Evolutionary conservation across 495 filamentous ascomycete species (phyloP).

Genomic region (Aspergillus asperescens): DNA sequence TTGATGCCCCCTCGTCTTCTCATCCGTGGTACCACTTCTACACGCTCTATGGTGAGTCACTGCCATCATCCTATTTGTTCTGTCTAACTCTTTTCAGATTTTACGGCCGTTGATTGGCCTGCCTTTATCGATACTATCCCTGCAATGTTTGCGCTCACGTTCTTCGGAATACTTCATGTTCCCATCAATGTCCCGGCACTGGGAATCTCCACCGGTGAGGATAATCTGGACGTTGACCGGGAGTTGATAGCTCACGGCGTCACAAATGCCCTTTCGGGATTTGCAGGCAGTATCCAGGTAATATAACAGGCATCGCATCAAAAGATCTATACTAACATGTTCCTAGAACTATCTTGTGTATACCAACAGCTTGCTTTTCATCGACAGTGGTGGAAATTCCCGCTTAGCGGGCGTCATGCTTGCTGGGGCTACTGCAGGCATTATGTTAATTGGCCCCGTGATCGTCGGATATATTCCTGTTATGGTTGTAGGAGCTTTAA

Average conservation of each 20-base stretch:
- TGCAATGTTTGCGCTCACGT: slow-evolving; percentile 94
- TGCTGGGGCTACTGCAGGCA: slow-evolving; percentile 68
- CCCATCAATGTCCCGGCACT: slow-evolving; percentile 96
- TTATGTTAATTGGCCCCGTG: slow-evolving; percentile 77
- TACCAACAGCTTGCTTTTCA: slow-evolving; percentile 92
- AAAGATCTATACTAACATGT: neutral
- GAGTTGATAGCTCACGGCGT: slow-evolving; percentile 91
- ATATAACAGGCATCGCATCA: neutral
- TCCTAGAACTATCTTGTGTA: slow-evolving; percentile 89
- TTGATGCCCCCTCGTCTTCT: slow-evolving; percentile 72
- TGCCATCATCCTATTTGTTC: neutral
- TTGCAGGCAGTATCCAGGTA: slow-evolving; percentile 81
- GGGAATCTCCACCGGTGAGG: slow-evolving; percentile 81
- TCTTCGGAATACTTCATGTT: slow-evolving; percentile 95
- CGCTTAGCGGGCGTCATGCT: slow-evolving; percentile 83
- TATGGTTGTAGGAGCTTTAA: slow-evolving; percentile 92
- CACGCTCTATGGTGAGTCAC: slow-evolving; percentile 72
- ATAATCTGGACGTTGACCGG: slow-evolving; percentile 83
- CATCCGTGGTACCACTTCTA: slow-evolving; percentile 98
- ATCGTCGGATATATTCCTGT: slow-evolving; percentile 93
- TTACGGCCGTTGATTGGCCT: slow-evolving; percentile 67
- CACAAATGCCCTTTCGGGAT: slow-evolving; percentile 85
- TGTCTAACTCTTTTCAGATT: slow-evolving; percentile 47
- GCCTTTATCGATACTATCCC: slow-evolving; percentile 78
- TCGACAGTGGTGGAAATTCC: slow-evolving; percentile 80